Conservation (phyloP, 495 filamentous ascomycete species). For the Elaphomyces granulatus region DNA sequence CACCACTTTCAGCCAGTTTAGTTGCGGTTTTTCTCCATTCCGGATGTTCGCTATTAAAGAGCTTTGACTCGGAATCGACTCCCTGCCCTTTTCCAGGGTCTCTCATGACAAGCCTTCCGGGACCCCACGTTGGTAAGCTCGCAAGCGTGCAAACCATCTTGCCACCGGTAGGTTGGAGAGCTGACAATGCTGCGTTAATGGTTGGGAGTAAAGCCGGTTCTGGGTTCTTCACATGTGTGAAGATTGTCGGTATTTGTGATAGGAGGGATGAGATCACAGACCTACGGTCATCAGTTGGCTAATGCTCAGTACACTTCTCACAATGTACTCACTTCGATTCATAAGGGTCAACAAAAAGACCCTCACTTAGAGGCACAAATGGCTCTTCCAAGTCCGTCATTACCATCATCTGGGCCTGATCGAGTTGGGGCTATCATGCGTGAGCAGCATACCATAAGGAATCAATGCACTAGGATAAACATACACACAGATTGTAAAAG, state of each 20-base stretch:
- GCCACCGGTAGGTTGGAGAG: slow-evolving; percentile 72
- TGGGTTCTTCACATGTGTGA: slow-evolving; percentile 71
- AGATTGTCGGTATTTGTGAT: slow-evolving; percentile 63
- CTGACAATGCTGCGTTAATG: slow-evolving; percentile 64
- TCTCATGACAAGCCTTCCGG: slow-evolving; percentile 64
- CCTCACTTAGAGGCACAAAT: slow-evolving; percentile 83
- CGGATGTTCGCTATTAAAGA: slow-evolving; percentile 80
- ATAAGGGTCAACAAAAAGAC: slow-evolving; percentile 90
- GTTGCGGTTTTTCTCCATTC: slow-evolving; percentile 69
- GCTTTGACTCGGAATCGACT: slow-evolving; percentile 81
- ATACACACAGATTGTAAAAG: slow-evolving; percentile 85
- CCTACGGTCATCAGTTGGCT: slow-evolving; percentile 19
- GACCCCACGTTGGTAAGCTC: slow-evolving; percentile 78
- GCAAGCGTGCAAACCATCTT: slow-evolving; percentile 83
- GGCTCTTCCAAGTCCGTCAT: slow-evolving; percentile 98
- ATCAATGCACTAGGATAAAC: slow-evolving; percentile 15
- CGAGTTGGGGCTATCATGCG: slow-evolving; percentile 46
- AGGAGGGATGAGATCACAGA: slow-evolving; percentile 76
- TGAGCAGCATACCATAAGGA: slow-evolving; percentile 13
- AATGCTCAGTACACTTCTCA: slow-evolving; percentile 1
- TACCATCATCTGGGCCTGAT: slow-evolving; percentile 94
- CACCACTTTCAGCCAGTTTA: slow-evolving; percentile 76
- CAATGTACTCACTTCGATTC: slow-evolving; percentile 55
- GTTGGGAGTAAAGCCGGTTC: slow-evolving; percentile 78
- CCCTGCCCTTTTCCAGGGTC: slow-evolving; percentile 79